A percentile compares a stretch with the other conserved stretches of the same genome.
These are phyloP conservation scores for Perkinsus chesapeaki DNA, from an alignment of 169 alveolate genomes.

Conservation along the genomic window DNA sequence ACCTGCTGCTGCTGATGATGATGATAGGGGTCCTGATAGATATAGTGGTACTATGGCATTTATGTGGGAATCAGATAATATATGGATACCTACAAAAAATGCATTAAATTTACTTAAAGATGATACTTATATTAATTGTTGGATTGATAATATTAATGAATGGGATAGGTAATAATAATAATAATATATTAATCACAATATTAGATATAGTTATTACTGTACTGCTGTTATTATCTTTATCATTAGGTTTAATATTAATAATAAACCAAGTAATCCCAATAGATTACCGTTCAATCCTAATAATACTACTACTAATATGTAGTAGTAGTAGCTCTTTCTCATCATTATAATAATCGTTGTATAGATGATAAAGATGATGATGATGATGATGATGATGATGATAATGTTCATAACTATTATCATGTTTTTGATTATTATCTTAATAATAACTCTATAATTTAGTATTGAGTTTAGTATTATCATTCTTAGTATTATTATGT, in stretches of 20 bases:
- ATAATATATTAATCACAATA: background rate
- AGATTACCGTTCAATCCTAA: background rate
- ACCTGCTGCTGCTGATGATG: constrained; percentile 22
- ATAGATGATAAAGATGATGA: no score
- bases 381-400: background rate
- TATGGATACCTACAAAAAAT: constrained; percentile 22
- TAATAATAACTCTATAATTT: no score
- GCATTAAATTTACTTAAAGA: constrained; percentile 4
- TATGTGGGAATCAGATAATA: constrained; percentile 56
- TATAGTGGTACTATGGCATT: constrained; percentile 52
- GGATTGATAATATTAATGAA: constrained; percentile 29
- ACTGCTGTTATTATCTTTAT: background rate
- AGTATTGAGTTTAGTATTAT: no score
- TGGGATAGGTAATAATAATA: background rate
- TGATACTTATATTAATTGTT: constrained; percentile 16
- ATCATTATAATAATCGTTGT: no score
- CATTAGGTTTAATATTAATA: background rate
- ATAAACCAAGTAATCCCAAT: background rate
- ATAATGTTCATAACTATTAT: background rate
- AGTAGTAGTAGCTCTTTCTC: no score
- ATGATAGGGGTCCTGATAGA: constrained; percentile 41
- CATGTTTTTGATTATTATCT: background rate
- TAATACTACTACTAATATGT: no score
- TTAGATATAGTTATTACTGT: background rate
- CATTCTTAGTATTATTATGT: no score